Evolutionary conservation across 2,329 filamentous ascomycete species (phyloP).

Genomic region (Aspergillus pseudotamarii): DNA sequence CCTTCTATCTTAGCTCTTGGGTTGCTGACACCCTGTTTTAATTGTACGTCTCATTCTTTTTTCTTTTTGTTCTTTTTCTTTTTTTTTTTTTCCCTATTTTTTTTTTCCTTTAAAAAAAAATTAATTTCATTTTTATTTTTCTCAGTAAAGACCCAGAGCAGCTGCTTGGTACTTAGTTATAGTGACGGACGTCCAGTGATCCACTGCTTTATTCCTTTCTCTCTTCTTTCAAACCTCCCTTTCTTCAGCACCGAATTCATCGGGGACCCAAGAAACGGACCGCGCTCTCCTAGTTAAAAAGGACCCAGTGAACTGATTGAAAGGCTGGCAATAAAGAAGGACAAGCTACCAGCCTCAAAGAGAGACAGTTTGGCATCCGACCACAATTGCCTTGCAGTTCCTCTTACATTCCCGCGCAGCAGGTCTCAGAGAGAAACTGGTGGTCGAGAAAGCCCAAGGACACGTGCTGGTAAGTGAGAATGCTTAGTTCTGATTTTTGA

Average conservation of each 20-base stretch:
- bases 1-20: conserved; percentile 8
- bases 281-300: conserved; percentile 12
- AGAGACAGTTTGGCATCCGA: conserved; percentile 20
- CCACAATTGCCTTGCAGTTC: conserved; percentile 26
- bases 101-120: not conserved
- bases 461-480: conserved; percentile 26
- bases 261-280: conserved; percentile 15
- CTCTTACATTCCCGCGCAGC: conserved; percentile 24
- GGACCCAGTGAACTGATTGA: not conserved
- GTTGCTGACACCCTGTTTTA: conserved; percentile 12
- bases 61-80: not conserved
- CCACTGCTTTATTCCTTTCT: conserved; percentile 14
- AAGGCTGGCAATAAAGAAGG: not conserved
- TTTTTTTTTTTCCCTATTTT: not conserved
- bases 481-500: conserved; percentile 17
- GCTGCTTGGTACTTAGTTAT: conserved; percentile 18
- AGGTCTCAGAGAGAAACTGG: conserved; percentile 19
- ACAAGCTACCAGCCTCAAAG: conserved; percentile 13
- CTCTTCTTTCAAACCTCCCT: conserved; percentile 7
- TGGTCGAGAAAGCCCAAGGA: conserved; percentile 12
- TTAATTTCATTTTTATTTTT: conserved; percentile 18
- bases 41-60: not conserved
- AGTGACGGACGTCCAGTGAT: conserved; percentile 20
- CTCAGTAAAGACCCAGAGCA: conserved; percentile 10
- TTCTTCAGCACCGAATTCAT: conserved; percentile 14